Conservation (phyloP, 2,329 filamentous ascomycete species). For the Penicillium sp. region DNA sequence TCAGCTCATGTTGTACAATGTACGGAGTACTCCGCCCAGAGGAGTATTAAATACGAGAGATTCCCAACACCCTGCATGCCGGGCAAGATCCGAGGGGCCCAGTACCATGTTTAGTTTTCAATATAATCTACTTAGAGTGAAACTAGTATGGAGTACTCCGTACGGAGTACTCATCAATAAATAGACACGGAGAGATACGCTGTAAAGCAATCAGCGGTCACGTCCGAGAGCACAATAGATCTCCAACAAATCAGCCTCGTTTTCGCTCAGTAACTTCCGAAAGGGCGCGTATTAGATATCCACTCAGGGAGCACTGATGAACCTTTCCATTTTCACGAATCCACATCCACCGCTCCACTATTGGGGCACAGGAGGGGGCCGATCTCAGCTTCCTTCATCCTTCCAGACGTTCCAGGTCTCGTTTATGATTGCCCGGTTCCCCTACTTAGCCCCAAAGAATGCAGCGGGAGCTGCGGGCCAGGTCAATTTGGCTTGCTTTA, state of each 20-base stretch:
- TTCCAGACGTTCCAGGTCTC: conserved; percentile 19
- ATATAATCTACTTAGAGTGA: background rate
- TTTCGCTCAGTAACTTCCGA: conserved; percentile 11
- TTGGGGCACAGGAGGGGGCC: conserved; percentile 8
- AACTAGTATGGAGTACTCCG: background rate
- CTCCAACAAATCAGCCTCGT: conserved; percentile 9
- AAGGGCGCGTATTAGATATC: background rate
- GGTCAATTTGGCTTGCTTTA: conserved; percentile 20
- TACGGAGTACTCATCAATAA: background rate
- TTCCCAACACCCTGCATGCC: conserved; percentile 3
- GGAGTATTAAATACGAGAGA: conserved; percentile 1
- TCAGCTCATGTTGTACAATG: background rate
- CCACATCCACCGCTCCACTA: conserved; percentile 2
- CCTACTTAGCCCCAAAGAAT: conserved; percentile 12
- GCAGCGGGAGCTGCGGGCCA: conserved; percentile 17
- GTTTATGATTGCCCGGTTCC: conserved; percentile 12
- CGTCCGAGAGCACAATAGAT: conserved; percentile 14
- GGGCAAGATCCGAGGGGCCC: conserved; percentile 2
- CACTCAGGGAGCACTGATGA: background rate
- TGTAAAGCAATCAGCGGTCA: conserved; percentile 8
- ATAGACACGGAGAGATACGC: background rate
- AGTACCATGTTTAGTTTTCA: background rate
- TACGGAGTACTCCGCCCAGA: background rate
- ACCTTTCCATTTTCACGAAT: background rate
- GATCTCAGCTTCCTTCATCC: conserved; percentile 19